phyloP scores from a whole-genome alignment of 805 yeast species.

The Cyberlindnera japonica region DNA sequence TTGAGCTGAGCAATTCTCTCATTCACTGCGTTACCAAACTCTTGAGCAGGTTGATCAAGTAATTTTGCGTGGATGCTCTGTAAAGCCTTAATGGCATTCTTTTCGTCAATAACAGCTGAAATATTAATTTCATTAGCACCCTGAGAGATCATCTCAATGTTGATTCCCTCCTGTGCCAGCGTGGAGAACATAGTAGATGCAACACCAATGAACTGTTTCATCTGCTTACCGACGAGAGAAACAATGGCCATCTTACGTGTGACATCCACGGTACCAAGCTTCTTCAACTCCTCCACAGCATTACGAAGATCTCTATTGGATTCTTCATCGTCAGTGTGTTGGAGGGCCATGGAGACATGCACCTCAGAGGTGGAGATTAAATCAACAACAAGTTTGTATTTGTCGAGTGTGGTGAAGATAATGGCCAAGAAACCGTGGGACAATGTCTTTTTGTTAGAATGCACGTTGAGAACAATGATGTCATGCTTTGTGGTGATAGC shows the following conservation, averaged over 20 bases:
- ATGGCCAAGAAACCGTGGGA: slow-evolving; percentile 94
- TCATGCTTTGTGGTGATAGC: slow-evolving; percentile 95
- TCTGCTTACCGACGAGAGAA: slow-evolving; percentile 92
- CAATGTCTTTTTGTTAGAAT: slow-evolving; percentile 87
- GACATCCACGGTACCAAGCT: slow-evolving; percentile 85
- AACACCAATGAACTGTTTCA: slow-evolving; percentile 94
- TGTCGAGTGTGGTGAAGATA: slow-evolving; percentile 83
- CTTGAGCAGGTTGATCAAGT: slow-evolving; percentile 43
- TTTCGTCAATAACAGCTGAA: slow-evolving; percentile 86
- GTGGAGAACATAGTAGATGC: slow-evolving; percentile 97
- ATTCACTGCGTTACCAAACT: slow-evolving; percentile 29
- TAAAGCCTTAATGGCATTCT: slow-evolving; percentile 80
- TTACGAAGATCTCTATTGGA: slow-evolving; percentile 49
- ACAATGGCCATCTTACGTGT: slow-evolving; percentile 86
- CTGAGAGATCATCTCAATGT: slow-evolving; percentile 97
- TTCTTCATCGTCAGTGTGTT: slow-evolving; percentile 64
- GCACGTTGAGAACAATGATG: slow-evolving; percentile 88
- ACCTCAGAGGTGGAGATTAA: slow-evolving; percentile 96
- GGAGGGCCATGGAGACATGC: slow-evolving; percentile 97
- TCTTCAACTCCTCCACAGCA: slow-evolving; percentile 75
- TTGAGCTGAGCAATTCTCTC: slow-evolving; percentile 45
- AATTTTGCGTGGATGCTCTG: slow-evolving; percentile 78
- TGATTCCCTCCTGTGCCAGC: slow-evolving; percentile 84
- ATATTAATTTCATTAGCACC: slow-evolving; percentile 98
- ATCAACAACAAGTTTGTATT: slow-evolving; percentile 83